Evolutionary conservation across 2,329 filamentous ascomycete genomes (phyloP), one percentile per base, ranked within the genome.

Genomic region (Sordariomycetes sp.): DNA sequence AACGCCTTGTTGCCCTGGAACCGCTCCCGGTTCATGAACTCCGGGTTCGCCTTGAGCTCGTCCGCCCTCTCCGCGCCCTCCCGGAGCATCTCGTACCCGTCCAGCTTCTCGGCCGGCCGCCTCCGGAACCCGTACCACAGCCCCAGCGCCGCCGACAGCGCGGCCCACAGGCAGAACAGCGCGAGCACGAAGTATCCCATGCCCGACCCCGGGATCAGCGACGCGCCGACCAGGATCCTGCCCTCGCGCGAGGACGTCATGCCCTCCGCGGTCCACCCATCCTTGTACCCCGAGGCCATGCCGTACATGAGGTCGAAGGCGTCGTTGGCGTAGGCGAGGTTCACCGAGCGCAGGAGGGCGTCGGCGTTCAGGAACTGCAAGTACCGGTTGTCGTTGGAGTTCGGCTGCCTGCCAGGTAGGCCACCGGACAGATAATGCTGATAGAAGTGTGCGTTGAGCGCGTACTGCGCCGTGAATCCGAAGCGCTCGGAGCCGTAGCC

Each of bases 261-360:
- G 5, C 12, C 12, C 3, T 48, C 28, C 32, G 40, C 34, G 7
- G 22, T n/a, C 55, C 55, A 58, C 46, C 37, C 20, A 7, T 20
- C 12, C 32, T 43, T 50, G 14, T 16, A 53, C 32, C 48, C 55
- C n/a, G 46, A 53, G 2, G 46, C 18, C 12, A 58, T 7, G 46
- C 48, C 55, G 48, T 58, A 58, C 20, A 58, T 58, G 55, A 58
- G 55, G 20, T 58, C 48, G 20, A 52, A n/a, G 55, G 55, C 55
- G 24, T 58, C 48, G n/a, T 11, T 22, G 12, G 48, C 55, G 28
- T 58, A 53, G 46, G 55, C 55, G n/a, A 53, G 46, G 34, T 37
- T 58, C 8, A 58, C 28, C 8, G 55, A 58, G 22, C 34, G n/a
- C 14, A 58, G 48, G 12, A 58, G 55, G n/a, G 55, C n/a, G 8